Evolutionary conservation across 176 grass and related monocot genomes (phyloP).

Genomic region (Cymbopogon citratus): DNA sequence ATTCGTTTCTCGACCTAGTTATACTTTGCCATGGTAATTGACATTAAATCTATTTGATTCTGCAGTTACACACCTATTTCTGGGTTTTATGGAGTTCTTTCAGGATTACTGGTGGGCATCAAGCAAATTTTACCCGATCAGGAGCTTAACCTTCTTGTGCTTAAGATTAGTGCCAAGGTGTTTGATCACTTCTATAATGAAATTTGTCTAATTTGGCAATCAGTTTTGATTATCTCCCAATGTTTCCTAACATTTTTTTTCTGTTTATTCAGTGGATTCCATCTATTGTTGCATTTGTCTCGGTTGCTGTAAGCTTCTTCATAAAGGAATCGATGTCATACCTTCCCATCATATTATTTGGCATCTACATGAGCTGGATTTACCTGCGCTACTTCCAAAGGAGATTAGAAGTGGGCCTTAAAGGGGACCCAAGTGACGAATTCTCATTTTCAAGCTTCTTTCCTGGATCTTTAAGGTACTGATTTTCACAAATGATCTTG

Average conservation of each 20-base stretch:
- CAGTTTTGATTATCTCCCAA: background rate
- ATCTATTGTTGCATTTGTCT: slow-evolving; percentile 47
- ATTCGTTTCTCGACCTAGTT: background rate
- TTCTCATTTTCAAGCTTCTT: slow-evolving; percentile 86
- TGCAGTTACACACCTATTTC: slow-evolving; percentile 73
- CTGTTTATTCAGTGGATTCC: slow-evolving; percentile 56
- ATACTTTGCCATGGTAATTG: background rate
- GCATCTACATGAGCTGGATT: slow-evolving; percentile 77
- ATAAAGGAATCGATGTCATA: slow-evolving; percentile 50
- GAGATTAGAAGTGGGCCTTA: slow-evolving; percentile 64
- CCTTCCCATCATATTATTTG: slow-evolving; percentile 66
- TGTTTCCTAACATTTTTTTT: slow-evolving; percentile 9
- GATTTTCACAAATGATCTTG: background rate
- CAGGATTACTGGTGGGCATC: slow-evolving; percentile 76
- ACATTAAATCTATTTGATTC: background rate
- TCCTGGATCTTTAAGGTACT: slow-evolving; percentile 66
- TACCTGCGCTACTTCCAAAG: slow-evolving; percentile 89
- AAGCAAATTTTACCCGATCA: slow-evolving; percentile 90
- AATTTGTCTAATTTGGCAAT: background rate
- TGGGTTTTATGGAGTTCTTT: slow-evolving; percentile 83
- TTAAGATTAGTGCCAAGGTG: slow-evolving; percentile 84
- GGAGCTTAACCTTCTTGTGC: slow-evolving; percentile 45
- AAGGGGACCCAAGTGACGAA: slow-evolving; percentile 83
- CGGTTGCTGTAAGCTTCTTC: slow-evolving; percentile 52
- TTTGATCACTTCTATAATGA: slow-evolving; percentile 3